Conservation (phyloP, 2,329 filamentous ascomycete species). For the Helminthosporium solani region DNA sequence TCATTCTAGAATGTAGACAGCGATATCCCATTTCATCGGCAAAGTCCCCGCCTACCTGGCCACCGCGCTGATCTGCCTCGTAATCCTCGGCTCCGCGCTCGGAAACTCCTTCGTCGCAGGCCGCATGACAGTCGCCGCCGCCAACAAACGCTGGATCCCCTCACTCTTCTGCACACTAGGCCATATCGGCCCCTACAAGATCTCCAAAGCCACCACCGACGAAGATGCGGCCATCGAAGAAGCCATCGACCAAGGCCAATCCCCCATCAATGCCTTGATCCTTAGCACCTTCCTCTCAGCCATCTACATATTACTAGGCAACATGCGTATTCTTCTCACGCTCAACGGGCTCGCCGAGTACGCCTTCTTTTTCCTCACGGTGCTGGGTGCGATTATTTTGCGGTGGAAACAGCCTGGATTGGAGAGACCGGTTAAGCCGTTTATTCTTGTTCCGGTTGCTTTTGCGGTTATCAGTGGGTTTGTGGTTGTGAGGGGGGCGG, state of each 20-base stretch:
- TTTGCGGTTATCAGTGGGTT: constrained; percentile 59
- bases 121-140: constrained; percentile 63
- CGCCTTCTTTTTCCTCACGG: constrained; percentile 65
- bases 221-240: constrained; percentile 14
- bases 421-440: constrained; percentile 58
- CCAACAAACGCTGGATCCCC: constrained; percentile 39
- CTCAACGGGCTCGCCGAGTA: constrained; percentile 50
- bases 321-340: constrained; percentile 62
- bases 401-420: constrained; percentile 58
- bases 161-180: constrained; percentile 28
- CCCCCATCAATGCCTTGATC: constrained; percentile 40
- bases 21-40: constrained; percentile 54
- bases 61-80: constrained; percentile 58
- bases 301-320: constrained; percentile 62
- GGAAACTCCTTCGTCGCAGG: constrained; percentile 65
- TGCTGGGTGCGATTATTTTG: constrained; percentile 60
- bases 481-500: constrained; percentile 37
- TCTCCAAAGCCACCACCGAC: constrained; percentile 13
- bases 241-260: constrained; percentile 36
- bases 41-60: constrained; percentile 55
- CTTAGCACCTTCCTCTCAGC: constrained; percentile 45
- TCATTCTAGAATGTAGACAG: constrained; percentile 21
- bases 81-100: constrained; percentile 62
- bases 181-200: constrained; percentile 29
- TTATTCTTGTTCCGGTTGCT: constrained; percentile 53